A percentile compares a stretch with the other conserved stretches of the same genome.
phyloP scores from a whole-genome alignment of 441 rosid genomes.

The Adansonia grandidieri region DNA sequence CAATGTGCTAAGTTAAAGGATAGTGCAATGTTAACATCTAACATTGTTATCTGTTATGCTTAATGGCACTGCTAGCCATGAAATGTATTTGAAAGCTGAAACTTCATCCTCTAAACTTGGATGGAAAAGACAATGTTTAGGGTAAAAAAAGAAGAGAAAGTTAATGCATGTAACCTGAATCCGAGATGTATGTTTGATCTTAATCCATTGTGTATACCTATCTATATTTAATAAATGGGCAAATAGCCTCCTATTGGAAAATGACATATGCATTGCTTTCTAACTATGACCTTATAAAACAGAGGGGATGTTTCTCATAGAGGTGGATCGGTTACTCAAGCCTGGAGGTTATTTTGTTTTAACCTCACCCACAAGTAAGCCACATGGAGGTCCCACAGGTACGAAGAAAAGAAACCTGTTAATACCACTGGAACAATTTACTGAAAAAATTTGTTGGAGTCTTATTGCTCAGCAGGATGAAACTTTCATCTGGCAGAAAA shows the following conservation, averaged over 20 bases:
- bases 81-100: conserved; percentile 10
- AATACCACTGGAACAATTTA: conserved; percentile 60
- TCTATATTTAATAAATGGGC: conserved; percentile 17
- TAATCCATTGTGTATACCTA: background rate
- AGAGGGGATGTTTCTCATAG: conserved; percentile 89
- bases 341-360: conserved; percentile 96
- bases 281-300: conserved; percentile 35
- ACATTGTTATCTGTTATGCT: background rate
- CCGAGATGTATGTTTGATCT: background rate
- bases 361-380: conserved; percentile 71
- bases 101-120: background rate
- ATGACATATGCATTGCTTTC: conserved; percentile 10
- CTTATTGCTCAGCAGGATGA: conserved; percentile 92
- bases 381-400: conserved; percentile 50
- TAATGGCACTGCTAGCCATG: background rate
- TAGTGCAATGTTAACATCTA: background rate
- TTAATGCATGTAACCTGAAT: conserved; percentile 18
- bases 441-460: conserved; percentile 86
- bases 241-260: conserved; percentile 8
- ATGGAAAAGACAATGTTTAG: background rate
- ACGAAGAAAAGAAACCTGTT: conserved; percentile 56
- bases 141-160: background rate
- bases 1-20: background rate
- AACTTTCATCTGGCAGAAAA: conserved; percentile 96
- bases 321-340: conserved; percentile 85